Conservation (phyloP, 2,329 filamentous ascomycete species). For the Colletotrichum filicis region DNA sequence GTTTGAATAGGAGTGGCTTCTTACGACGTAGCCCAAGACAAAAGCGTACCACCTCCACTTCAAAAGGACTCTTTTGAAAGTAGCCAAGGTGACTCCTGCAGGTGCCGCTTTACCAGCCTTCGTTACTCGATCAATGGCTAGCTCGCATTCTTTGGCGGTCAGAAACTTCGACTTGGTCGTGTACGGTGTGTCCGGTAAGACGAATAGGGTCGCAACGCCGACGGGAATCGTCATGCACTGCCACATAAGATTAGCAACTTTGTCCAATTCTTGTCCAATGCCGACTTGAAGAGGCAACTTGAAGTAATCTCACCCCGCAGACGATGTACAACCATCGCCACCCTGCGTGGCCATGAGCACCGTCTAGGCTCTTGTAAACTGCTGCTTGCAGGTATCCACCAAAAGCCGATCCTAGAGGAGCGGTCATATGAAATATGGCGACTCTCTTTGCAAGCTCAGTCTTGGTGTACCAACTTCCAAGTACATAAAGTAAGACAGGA, state of each 20-base stretch:
- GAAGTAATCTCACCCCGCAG: constrained; percentile 43
- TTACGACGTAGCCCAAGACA: constrained; percentile 37
- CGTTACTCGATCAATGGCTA: constrained; percentile 20
- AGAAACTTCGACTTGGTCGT: constrained; percentile 19
- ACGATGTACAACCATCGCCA: constrained; percentile 55
- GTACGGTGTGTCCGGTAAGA: constrained; percentile 30
- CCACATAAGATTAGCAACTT: constrained; percentile 18
- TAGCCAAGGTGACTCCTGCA: constrained; percentile 32
- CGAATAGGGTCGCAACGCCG: constrained; percentile 14
- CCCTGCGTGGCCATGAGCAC: constrained; percentile 53
- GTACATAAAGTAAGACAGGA: constrained; percentile 43
- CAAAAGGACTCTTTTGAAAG: constrained; percentile 31
- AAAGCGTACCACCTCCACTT: constrained; percentile 37
- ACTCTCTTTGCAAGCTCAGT: constrained; percentile 59
- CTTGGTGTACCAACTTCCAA: constrained; percentile 55
- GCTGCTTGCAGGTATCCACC: constrained; percentile 67
- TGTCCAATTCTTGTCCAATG: too few species aligned
- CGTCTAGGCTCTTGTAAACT: constrained; percentile 62
- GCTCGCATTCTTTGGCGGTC: constrained; percentile 14
- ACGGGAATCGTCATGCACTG: constrained; percentile 38
- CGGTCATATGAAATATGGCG: constrained; percentile 59
- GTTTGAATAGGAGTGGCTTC: neutral
- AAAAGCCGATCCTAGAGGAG: constrained; percentile 64
- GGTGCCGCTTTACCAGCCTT: constrained; percentile 34
- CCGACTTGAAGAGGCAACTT: neutral